Percentiles rank a stretch among this genome's conserved stretches.
These are phyloP conservation scores for Andrographis paniculata DNA, from an alignment of 305 asterid genomes.

Conservation along the genomic window DNA sequence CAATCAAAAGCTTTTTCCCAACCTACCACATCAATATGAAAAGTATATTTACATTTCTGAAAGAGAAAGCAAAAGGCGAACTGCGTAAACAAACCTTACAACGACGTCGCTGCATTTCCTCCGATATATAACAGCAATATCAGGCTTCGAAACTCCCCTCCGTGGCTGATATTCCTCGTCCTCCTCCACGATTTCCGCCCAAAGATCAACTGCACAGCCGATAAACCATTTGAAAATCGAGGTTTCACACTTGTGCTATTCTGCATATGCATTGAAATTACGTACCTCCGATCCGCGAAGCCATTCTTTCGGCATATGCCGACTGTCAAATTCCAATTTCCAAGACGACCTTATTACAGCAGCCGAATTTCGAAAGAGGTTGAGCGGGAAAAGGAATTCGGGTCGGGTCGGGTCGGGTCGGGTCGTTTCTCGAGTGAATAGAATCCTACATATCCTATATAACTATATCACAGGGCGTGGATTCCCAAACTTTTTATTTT, in stretches of 20 bases:
- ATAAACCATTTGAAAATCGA: background rate
- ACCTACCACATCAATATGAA: slow-evolving; percentile 1
- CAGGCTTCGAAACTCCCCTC: slow-evolving; percentile 28
- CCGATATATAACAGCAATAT: slow-evolving; percentile 36
- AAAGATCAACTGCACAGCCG: slow-evolving; percentile 39
- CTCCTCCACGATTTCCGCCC: slow-evolving; percentile 49
- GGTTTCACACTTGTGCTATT: background rate
- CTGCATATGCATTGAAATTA: background rate
- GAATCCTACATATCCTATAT: too few relatives aligned
- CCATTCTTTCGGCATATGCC: background rate
- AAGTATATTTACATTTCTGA: background rate
- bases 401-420: too few relatives aligned
- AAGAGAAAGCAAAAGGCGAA: background rate
- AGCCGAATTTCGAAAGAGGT: too few relatives aligned
- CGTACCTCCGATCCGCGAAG: slow-evolving; percentile 13
- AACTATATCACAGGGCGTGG: too few relatives aligned
- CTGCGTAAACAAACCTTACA: slow-evolving; percentile 26
- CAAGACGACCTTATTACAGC: too few relatives aligned
- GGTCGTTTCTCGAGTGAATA: too few relatives aligned
- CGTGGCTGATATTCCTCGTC: slow-evolving; percentile 18
- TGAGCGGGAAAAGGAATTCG: too few relatives aligned
- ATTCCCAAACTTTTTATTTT: too few relatives aligned
- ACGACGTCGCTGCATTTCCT: slow-evolving; percentile 27
- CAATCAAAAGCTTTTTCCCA: background rate
- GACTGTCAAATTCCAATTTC: too few relatives aligned